Evolutionary conservation across 495 filamentous ascomycete genomes (phyloP), one percentile per base, ranked within the genome.

Genomic region (Tuber magnatum): DNA sequence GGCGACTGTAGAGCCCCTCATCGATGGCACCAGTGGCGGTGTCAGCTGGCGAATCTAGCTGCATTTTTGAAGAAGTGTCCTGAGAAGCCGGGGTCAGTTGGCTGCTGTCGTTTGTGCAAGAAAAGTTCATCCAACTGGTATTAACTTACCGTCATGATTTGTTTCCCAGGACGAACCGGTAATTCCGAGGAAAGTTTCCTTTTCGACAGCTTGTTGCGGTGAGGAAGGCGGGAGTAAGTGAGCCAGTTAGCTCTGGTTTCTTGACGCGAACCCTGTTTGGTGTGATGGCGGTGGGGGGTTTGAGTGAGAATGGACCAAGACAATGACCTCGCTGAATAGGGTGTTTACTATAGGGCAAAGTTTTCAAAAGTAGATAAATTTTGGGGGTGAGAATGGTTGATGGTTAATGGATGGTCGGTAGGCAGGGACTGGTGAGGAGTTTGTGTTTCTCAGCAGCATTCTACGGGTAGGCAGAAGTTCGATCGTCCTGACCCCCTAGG

Each of bases 1-100:
- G 96, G 74, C 96, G 89, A 84, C 94, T 97, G 88, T 99, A 99
- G 77, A 99, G 88, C 71, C 92, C 93, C 85, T 99, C 96, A 83
- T 99, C 96, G 85, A 99, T 98, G 79, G 96, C 88, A 81, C 85
- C 85, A 39, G 84, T 83, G 69, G 84, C 85, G 65, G 73, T 70
- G 70, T 84, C 84, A 35, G 85, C 82, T 22, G 80, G 80, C 6
- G 80, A 78, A 74, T 87, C 87, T 78, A 87, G 77, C 74, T 83
- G 81, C 82, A 83, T 83, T 39, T 82, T 83, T 72, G 80, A 78
- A 61, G 80, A 76, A 69, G 77, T 78, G 79, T 83, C 39, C 20
- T 39, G 43, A 20, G 20, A 42, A 40, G 61, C 38, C 32, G 51
- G 68, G n/a, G 14, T 75, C 35, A 18, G 69, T 80, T 22, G 75